Conservation (phyloP, 2,329 filamentous ascomycete species). For the Hymenotorrendiella dingleyae region DNA sequence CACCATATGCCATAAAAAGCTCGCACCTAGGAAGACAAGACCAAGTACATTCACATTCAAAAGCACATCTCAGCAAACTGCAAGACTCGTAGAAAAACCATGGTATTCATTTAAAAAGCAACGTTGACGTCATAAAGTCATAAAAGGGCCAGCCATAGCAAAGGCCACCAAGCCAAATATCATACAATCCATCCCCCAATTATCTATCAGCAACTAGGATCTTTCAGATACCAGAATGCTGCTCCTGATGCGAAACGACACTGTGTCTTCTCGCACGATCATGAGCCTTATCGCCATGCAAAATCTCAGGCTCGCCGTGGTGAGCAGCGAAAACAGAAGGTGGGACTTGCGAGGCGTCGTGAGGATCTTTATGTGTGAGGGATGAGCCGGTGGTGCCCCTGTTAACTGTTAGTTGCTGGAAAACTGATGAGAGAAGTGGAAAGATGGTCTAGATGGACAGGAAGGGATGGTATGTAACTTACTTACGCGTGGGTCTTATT, state of each 20-base stretch:
- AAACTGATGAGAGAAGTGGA: background rate
- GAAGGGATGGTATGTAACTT: background rate
- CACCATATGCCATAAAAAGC: too few species aligned
- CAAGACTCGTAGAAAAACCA: too few species aligned
- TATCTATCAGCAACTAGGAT: background rate
- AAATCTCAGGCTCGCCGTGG: constrained; percentile 6
- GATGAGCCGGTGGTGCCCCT: background rate
- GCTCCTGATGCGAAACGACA: constrained; percentile 41
- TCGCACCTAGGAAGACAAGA: too few species aligned
- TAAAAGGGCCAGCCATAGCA: too few species aligned
- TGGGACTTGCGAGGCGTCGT: constrained; percentile 9
- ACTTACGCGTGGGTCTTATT: constrained; percentile 42
- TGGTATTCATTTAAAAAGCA: too few species aligned
- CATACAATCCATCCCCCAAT: background rate
- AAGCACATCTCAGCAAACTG: too few species aligned
- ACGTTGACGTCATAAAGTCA: too few species aligned
- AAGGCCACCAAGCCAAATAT: too few species aligned
- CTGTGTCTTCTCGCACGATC: constrained; percentile 43
- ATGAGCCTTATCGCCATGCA: constrained; percentile 26
- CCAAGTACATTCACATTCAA: too few species aligned
- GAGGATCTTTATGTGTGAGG: background rate
- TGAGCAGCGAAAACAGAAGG: constrained; percentile 10
- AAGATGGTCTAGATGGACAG: background rate
- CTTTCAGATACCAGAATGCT: constrained; percentile 27
- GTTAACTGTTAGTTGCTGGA: background rate